A percentile compares a stretch with the other conserved stretches of the same genome.
phyloP scores from a whole-genome alignment of 495 filamentous ascomycete genomes.

The Talaromyces stipitatus region DNA sequence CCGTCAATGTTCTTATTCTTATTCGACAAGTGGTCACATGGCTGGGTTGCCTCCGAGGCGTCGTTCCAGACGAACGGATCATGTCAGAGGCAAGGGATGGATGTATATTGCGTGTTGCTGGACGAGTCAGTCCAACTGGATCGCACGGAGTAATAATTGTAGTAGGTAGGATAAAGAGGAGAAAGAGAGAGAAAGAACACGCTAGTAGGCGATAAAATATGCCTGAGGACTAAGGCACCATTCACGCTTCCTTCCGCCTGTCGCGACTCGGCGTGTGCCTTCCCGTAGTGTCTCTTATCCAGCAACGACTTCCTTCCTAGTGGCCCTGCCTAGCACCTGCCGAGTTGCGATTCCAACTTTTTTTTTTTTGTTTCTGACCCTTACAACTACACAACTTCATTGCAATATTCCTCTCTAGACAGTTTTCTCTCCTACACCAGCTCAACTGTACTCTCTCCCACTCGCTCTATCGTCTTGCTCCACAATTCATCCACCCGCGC shows the following conservation, averaged over 20 bases:
- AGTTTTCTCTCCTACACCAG: neutral
- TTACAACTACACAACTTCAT: neutral
- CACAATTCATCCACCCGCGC: conserved; percentile 1
- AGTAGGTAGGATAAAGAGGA: too few relatives aligned
- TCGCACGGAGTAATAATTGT: too few relatives aligned
- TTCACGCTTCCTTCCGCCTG: neutral
- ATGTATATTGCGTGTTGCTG: neutral
- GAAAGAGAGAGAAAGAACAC: too few relatives aligned
- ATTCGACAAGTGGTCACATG: neutral
- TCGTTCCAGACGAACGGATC: neutral
- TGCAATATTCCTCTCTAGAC: neutral
- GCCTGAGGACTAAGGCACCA: neutral
- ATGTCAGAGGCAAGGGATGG: neutral
- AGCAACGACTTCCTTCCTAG: neutral
- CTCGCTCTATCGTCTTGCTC: neutral
- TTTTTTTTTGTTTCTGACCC: neutral
- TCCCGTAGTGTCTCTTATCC: neutral
- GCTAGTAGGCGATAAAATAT: neutral
- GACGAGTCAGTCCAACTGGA: neutral
- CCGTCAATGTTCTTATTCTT: too few relatives aligned
- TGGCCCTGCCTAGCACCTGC: too few relatives aligned
- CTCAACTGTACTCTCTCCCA: neutral
- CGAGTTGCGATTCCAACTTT: neutral
- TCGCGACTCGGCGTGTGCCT: conserved; percentile 1
- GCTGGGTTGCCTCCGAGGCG: neutral